Conservation (phyloP, 2,329 filamentous ascomycete genomes). For the Hortaea sp. region DNA sequence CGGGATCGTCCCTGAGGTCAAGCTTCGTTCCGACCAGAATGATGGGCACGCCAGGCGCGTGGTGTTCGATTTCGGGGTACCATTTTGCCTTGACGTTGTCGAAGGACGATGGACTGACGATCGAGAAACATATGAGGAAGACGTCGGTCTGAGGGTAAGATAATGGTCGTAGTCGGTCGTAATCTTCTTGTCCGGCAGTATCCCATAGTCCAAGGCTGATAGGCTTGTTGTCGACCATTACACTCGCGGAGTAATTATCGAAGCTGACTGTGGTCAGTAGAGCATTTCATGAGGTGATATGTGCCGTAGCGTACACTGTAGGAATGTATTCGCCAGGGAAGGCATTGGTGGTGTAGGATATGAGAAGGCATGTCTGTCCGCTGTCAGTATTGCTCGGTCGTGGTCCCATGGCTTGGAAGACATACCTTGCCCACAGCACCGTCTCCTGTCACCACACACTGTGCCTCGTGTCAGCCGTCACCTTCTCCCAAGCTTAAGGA, state of each 20-base stretch:
- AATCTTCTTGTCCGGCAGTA: conserved; percentile 97
- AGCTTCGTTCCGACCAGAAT: conserved; percentile 96
- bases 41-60: conserved; percentile 89
- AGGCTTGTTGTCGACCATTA: conserved; percentile 97
- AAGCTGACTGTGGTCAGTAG: conserved; percentile 49
- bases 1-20: conserved; percentile 81
- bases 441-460: conserved; percentile 94
- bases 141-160: conserved; percentile 98
- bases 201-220: conserved; percentile 97
- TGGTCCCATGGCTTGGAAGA: neutral
- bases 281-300: neutral
- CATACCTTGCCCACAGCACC: conserved; percentile 97
- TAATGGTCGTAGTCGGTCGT: conserved; percentile 85
- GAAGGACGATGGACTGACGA: conserved; percentile 93
- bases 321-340: conserved; percentile 99
- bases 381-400: conserved; percentile 14
- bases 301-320: conserved; percentile 62
- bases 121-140: conserved; percentile 96
- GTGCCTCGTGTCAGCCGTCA: conserved; percentile 6
- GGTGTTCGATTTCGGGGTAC: conserved; percentile 95
- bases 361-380: conserved; percentile 85
- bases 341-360: conserved; percentile 98
- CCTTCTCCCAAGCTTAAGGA: neutral
- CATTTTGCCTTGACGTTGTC: conserved; percentile 99
- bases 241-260: conserved; percentile 97